Base-by-base conservation (phyloP, 164 flowering plant genomes). In the Umbilicus rupestris region DNA sequence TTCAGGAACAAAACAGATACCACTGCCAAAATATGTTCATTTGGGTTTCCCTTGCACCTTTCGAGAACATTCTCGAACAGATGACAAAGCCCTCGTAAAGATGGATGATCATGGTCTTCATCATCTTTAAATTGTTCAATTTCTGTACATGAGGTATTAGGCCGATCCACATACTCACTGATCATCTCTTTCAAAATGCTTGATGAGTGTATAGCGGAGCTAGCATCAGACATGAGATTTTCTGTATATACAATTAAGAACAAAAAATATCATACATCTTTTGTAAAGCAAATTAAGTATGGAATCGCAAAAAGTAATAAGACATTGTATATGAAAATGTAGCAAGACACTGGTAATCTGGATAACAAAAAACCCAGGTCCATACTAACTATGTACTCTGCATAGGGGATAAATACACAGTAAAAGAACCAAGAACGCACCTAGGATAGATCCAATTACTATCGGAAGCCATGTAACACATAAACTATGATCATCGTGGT, bases 1-100 rank as follows among this genome's bases (percentile, higher is more conserved):
- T 82, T 81, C 30, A 79, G 73, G 70, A 87, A 84, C 72, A 87
- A 70, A 72, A 70, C 73, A 63, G 95, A 79, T 55, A 88, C 70
- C 59, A 78, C 83, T 4, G 68, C 78, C 78, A 85, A 73, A 58
- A 77, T 29, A 63, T 82, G 80, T 72, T 81, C 81, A 74, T 85
- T 82, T 30, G 87, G 84, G 69, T 67, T 66, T 63, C 79, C 83
- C 70, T 69, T 72, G 69, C 39, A 66, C 29, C 71, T 29, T 44
- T 30, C 65, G 35, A 92, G 80, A 49, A 70, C 16, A 39, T 71
- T 72, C 71, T 77, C 81, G 72, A 86, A 69, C 39, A 69, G 65
- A 63, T 71, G 66, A 72, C 96, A 92, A 52, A 64, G 70, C 49
- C 88, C 75, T 66, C 71, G 72, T 11, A 85, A 59, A 47, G 83